phyloP scores from a whole-genome alignment of 345 rosid species.

The Sonneratia caseolaris region DNA sequence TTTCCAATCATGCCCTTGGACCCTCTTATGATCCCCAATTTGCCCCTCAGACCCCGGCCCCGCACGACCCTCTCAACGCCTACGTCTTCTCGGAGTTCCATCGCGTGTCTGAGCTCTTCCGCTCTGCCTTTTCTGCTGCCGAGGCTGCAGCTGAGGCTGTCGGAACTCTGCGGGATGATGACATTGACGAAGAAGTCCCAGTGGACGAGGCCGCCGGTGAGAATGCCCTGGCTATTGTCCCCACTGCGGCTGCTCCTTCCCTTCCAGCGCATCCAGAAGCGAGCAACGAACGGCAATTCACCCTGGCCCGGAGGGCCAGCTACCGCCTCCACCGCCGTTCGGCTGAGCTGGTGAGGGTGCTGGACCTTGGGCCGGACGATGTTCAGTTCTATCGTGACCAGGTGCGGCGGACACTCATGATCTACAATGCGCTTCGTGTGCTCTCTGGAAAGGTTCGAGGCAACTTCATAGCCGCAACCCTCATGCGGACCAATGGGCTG shows the following conservation, averaged over 20 bases:
- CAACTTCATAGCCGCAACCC: constrained; percentile 46
- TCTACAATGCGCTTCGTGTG: constrained; percentile 54
- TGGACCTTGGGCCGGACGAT: constrained; percentile 48
- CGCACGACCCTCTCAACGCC: constrained; percentile 15
- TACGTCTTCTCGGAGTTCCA: constrained; percentile 39
- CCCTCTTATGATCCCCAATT: constrained; percentile 19
- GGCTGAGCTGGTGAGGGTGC: constrained; percentile 67
- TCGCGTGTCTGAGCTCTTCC: constrained; percentile 47
- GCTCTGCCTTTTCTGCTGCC: constrained; percentile 37
- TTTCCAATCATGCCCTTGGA: constrained; percentile 22
- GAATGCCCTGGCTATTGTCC: constrained; percentile 47
- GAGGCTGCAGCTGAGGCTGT: constrained; percentile 3
- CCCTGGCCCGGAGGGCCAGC: constrained; percentile 4
- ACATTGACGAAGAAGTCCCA: constrained; percentile 22
- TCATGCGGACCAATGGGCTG: constrained; percentile 50
- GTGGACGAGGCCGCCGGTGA: constrained; percentile 24
- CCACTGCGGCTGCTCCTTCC: constrained; percentile 16
- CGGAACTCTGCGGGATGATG: not conserved
- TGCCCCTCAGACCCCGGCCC: constrained; percentile 23
- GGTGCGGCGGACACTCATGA: constrained; percentile 53
- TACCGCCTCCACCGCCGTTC: constrained; percentile 30
- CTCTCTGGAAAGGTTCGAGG: constrained; percentile 34
- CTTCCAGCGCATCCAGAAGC: constrained; percentile 7
- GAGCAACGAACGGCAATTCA: constrained; percentile 4
- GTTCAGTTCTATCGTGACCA: constrained; percentile 45